Conservation (phyloP, 192 early-diverging fungal species). For the Lobosporangium transversale region DNA sequence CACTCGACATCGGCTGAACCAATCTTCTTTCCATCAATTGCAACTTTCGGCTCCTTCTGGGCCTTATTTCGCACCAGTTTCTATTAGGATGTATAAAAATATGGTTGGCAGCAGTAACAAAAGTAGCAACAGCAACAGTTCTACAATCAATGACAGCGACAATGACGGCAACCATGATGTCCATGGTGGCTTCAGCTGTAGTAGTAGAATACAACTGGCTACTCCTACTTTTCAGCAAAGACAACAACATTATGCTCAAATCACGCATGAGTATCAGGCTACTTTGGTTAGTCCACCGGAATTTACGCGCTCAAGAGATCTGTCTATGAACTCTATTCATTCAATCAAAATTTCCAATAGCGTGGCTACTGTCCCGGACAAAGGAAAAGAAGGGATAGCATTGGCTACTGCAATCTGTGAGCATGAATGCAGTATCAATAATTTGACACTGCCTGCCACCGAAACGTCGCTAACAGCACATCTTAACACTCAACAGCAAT, state of each 20-base stretch:
- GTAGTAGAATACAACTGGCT: neutral
- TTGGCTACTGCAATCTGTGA: too few relatives aligned
- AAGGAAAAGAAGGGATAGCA: neutral
- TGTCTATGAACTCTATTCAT: neutral
- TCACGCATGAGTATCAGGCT: constrained; percentile 6
- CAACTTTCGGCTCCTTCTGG: neutral
- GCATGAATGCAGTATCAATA: too few relatives aligned
- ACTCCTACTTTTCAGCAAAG: neutral
- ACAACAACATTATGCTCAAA: constrained; percentile 1
- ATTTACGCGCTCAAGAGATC: constrained; percentile 11
- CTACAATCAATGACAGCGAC: too few relatives aligned
- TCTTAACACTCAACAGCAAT: too few relatives aligned
- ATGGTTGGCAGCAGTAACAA: too few relatives aligned
- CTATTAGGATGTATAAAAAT: too few relatives aligned
- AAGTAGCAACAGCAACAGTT: too few relatives aligned
- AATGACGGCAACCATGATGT: too few relatives aligned
- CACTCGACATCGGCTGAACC: constrained; percentile 26
- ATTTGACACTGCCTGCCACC: too few relatives aligned
- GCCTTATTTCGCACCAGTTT: neutral
- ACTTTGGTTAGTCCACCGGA: constrained; percentile 13
- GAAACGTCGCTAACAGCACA: too few relatives aligned
- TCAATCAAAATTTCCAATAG: neutral
- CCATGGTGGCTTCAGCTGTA: too few relatives aligned
- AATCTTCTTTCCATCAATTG: neutral
- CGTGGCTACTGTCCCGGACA: neutral